phyloP scores from a whole-genome alignment of 2,329 filamentous ascomycete genomes.

The Purpureocillium takamizusanense region DNA sequence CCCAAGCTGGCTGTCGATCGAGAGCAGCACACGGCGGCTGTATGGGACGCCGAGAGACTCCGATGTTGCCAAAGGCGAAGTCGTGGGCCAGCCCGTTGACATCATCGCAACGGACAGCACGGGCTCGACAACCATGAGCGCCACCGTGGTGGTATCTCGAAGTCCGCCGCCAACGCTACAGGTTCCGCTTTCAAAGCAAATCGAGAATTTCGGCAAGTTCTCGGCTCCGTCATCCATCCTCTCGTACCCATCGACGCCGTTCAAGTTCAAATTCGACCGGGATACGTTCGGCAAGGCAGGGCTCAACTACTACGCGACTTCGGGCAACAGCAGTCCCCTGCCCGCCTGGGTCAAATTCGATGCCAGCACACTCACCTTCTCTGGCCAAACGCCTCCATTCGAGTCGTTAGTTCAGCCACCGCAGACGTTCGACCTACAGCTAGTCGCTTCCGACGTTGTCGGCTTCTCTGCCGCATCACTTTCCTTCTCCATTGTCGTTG shows the following conservation, averaged over 20 bases:
- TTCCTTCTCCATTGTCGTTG: constrained; percentile 63
- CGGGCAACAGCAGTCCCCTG: constrained; percentile 68
- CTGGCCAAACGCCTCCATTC: constrained; percentile 59
- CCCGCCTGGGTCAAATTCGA: constrained; percentile 83
- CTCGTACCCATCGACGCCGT: constrained; percentile 41
- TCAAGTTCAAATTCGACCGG: constrained; percentile 42
- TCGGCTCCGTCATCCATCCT: constrained; percentile 53
- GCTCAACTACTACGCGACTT: constrained; percentile 68
- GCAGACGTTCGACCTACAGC: constrained; percentile 60
- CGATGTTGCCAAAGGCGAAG: constrained; percentile 38
- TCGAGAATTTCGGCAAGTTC: constrained; percentile 47
- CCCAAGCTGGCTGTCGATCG: constrained; percentile 68
- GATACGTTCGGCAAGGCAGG: constrained; percentile 54
- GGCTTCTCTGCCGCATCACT: constrained; percentile 63
- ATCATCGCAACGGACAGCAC: constrained; percentile 61
- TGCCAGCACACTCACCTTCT: constrained; percentile 52
- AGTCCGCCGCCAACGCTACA: constrained; percentile 42
- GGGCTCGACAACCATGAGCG: constrained; percentile 54
- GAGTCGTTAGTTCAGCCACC: constrained; percentile 56
- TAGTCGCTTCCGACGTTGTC: constrained; percentile 72
- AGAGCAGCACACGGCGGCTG: constrained; percentile 54
- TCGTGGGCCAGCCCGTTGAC: constrained; percentile 51
- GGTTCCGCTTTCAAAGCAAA: constrained; percentile 48
- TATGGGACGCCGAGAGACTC: constrained; percentile 57
- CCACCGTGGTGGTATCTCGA: constrained; percentile 62